Conservation (phyloP, 2,329 filamentous ascomycete genomes). For the Ceratocystis smalleyi region DNA sequence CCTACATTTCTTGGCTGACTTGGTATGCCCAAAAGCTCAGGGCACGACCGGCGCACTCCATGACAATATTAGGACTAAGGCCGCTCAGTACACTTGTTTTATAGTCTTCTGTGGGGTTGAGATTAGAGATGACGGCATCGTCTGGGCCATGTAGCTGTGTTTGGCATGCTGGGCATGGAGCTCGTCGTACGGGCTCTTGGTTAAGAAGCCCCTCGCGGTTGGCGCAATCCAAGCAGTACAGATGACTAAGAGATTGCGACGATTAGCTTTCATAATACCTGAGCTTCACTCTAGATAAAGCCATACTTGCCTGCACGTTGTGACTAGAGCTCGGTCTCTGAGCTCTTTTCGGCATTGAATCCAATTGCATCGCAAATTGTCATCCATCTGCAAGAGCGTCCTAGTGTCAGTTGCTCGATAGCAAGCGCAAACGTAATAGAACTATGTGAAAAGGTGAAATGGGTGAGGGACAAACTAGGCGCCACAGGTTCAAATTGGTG, state of each 20-base stretch:
- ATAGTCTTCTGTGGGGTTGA: conserved; percentile 76
- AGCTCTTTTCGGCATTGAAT: conserved; percentile 59
- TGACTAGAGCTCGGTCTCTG: conserved; percentile 60
- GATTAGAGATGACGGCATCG: conserved; percentile 54
- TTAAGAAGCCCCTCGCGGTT: conserved; percentile 45
- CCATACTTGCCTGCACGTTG: conserved; percentile 58
- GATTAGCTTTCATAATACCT: not conserved
- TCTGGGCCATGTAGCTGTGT: conserved; percentile 53
- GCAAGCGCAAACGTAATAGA: too few relatives aligned
- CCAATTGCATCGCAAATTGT: conserved; percentile 61
- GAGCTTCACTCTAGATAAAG: conserved; percentile 13
- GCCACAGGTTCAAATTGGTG: not conserved
- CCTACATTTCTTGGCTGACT: conserved; percentile 64
- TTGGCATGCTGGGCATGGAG: conserved; percentile 60
- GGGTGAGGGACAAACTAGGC: not conserved
- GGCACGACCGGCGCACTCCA: conserved; percentile 71
- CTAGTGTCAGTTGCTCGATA: not conserved
- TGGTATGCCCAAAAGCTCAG: conserved; percentile 81
- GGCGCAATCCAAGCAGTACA: conserved; percentile 69
- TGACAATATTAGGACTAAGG: conserved; percentile 61
- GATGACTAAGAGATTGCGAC: conserved; percentile 43
- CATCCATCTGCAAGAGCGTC: conserved; percentile 45
- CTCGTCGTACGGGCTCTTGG: conserved; percentile 24
- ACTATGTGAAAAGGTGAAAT: not conserved
- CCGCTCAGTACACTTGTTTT: conserved; percentile 77